Evolutionary conservation across 1,284 basidiomycete species (phyloP).

Genomic region (Irpex sp.): DNA sequence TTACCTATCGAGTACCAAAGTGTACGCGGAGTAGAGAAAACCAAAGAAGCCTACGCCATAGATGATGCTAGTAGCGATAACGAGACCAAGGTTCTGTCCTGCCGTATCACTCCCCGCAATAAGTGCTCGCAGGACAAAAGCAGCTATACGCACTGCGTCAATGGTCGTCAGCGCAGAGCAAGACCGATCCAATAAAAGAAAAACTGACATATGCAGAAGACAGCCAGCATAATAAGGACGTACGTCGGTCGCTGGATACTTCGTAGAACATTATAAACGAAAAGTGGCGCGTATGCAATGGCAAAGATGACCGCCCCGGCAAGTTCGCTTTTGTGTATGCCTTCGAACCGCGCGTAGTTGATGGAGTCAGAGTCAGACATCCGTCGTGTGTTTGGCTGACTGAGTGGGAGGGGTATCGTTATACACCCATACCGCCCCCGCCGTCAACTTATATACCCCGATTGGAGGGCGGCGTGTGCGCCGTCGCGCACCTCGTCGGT

Average conservation of each 20-base stretch:
- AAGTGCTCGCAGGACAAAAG: conserved; percentile 29
- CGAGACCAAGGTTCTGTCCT: conserved; percentile 19
- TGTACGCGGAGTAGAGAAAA: conserved; percentile 31
- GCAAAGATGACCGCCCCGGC: conserved; percentile 44
- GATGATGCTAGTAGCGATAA: conserved; percentile 26
- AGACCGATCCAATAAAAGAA: not conserved
- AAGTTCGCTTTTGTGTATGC: conserved; percentile 35
- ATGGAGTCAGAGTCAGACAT: conserved; percentile 1
- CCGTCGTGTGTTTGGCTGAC: not conserved
- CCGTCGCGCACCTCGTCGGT: no score
- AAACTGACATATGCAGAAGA: conserved; percentile 45
- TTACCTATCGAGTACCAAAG: conserved; percentile 31
- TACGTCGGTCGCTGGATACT: conserved; percentile 37
- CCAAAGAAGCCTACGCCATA: conserved; percentile 35
- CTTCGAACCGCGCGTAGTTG: conserved; percentile 37
- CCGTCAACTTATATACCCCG: no score
- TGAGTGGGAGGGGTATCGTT: not conserved
- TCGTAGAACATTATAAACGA: conserved; percentile 33
- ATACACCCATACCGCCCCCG: no score
- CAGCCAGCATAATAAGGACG: conserved; percentile 36
- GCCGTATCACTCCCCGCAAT: conserved; percentile 23
- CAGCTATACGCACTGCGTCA: conserved; percentile 25
- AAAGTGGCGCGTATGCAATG: conserved; percentile 36
- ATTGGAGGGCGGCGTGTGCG: no score
- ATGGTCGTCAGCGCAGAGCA: not conserved